These are phyloP conservation scores for Debaryomyces sp. DNA, from an alignment of 1,139 yeast genomes.

Conservation along the genomic window DNA sequence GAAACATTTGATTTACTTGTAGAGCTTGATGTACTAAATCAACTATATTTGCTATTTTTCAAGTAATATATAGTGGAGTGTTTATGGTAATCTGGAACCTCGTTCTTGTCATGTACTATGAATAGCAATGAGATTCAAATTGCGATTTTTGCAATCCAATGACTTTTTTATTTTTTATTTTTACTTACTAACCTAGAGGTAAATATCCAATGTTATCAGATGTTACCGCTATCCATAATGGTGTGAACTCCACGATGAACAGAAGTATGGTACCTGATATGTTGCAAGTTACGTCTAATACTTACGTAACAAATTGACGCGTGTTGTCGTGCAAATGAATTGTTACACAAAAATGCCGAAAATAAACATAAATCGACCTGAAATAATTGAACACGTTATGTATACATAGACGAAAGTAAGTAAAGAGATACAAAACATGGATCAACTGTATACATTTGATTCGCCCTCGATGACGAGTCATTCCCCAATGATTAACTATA, in stretches of 20 bases:
- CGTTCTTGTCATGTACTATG: background rate
- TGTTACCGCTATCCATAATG: background rate
- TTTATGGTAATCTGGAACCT: background rate
- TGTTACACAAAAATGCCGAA: constrained; percentile 9
- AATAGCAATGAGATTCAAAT: background rate
- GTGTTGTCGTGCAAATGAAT: background rate
- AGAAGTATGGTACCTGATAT: background rate
- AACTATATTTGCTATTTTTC: too few relatives aligned
- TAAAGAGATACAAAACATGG: constrained; percentile 19
- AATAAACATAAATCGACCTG: background rate
- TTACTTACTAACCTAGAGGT: background rate
- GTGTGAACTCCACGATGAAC: background rate
- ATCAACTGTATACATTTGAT: constrained; percentile 33
- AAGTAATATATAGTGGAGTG: background rate
- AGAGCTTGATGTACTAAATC: background rate
- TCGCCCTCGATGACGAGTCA: constrained; percentile 38
- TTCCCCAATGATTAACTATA: constrained; percentile 52
- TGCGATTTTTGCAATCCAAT: background rate
- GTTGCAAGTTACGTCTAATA: constrained; percentile 2
- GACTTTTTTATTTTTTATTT: background rate
- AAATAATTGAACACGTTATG: background rate
- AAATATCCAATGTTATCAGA: background rate
- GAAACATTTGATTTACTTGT: constrained; percentile 5
- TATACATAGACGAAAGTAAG: background rate
- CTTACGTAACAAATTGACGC: constrained; percentile 4